Conservation (phyloP, 495 filamentous ascomycete genomes). For the Bombardia bombarda region DNA sequence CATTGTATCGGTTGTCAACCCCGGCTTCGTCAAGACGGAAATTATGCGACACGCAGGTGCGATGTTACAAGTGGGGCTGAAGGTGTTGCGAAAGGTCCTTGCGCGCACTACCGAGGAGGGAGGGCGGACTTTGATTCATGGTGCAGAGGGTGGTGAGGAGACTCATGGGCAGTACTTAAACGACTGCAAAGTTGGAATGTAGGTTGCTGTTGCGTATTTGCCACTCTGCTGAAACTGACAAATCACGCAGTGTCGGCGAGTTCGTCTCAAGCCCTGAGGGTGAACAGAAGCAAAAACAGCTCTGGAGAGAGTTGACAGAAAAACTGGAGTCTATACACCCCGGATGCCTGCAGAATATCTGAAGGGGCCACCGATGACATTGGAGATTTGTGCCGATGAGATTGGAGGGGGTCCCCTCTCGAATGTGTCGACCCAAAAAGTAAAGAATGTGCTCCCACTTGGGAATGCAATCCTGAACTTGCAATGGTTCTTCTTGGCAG, state of each 20-base stretch:
- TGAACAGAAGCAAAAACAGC: slow-evolving; percentile 15
- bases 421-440: too few species aligned
- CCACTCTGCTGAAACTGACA: not conserved
- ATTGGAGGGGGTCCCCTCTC: not conserved
- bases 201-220: not conserved
- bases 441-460: too few species aligned
- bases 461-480: not conserved
- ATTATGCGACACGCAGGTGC: slow-evolving; percentile 17
- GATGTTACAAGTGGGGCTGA: slow-evolving; percentile 2
- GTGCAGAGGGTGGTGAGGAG: slow-evolving; percentile 8
- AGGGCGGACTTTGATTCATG: slow-evolving; percentile 8
- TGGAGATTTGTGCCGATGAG: not conserved
- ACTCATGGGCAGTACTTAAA: slow-evolving; percentile 24
- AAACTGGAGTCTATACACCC: slow-evolving; percentile 25
- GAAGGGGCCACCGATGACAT: not conserved
- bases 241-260: slow-evolving; percentile 1
- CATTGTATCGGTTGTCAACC: slow-evolving; percentile 22
- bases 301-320: slow-evolving; percentile 24
- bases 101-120: slow-evolving; percentile 8
- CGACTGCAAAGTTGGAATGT: slow-evolving; percentile 21
- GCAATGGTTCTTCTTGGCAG: not conserved
- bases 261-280: slow-evolving; percentile 18
- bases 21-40: slow-evolving; percentile 22
- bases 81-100: not conserved
- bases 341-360: slow-evolving; percentile 5